Evolutionary conservation across 2,329 filamentous ascomycete species (phyloP), one percentile per base, ranked within the genome.

Genomic region (Aureobasidium subglaciale): DNA sequence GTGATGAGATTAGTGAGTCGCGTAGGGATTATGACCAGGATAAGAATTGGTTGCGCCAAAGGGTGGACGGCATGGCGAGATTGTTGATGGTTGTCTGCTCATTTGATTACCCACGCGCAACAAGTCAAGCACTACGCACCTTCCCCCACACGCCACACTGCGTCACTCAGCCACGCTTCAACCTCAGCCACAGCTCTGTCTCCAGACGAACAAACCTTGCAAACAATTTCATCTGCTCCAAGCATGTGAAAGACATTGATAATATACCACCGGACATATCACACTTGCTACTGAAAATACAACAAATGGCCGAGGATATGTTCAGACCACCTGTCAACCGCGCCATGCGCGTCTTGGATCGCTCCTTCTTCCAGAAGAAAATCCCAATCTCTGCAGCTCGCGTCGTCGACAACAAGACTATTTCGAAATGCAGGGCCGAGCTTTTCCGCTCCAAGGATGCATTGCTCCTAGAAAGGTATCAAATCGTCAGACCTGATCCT

Each of bases 311-410:
- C 25, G 59, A 63, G 50, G 64, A 73, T 50, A 83, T 84, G 79
- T 88, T 96, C 70, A 83, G 85, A 61, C 89, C 90, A 43, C 90
- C 91, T 22, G 77, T 90, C 58, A 86, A 92, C 64, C 86, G 88
- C 69, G 84, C 86, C 58, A 88, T 89, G 75, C 84, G 84, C 67
- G 80, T 82, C 48, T 82, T 99, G 60, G 91, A 99, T 73, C 85
- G 88, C 62, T 79, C 85, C 15, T 85, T 95, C 60, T 97, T 97
- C 75, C 78, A 81, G 52, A 89, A 86, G 69, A 87, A 79, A 1
- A 74, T 96, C 55, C 84, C 86, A 22, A 76, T 92, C 22, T 82
- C 90, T 8, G 91, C 90, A 2, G 92, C 90, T 6, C 82, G 86
- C 34, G 77, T 97, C 41, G 80, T 82, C 61, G 87, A 93, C 67